These are phyloP conservation scores for Polychaeton citri DNA, from an alignment of 2,329 filamentous ascomycete species.

Conservation along the genomic window DNA sequence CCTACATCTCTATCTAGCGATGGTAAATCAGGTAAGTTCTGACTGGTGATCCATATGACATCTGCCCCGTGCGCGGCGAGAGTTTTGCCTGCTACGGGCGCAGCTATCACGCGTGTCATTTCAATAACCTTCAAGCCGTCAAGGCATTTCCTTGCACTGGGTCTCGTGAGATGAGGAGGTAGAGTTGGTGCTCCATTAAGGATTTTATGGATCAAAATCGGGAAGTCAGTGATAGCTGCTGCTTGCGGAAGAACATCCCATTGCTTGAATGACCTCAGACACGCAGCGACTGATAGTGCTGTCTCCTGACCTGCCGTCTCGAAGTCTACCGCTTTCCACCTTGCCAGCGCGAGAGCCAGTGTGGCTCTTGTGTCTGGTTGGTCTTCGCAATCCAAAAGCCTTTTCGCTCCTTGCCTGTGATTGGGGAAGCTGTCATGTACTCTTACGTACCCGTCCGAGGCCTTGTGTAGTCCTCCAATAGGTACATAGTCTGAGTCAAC, in stretches of 20 bases:
- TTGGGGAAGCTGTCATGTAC: conserved; percentile 43
- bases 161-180: conserved; percentile 4
- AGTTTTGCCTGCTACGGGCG: conserved; percentile 15
- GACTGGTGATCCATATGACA: conserved; percentile 17
- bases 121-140: conserved; percentile 24
- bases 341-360: conserved; percentile 24
- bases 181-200: conserved; percentile 7
- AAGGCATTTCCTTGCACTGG: conserved; percentile 21
- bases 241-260: conserved; percentile 41
- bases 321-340: conserved; percentile 35
- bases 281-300: conserved; percentile 34
- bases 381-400: conserved; percentile 28
- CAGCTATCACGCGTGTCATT: conserved; percentile 17
- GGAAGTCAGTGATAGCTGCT: conserved; percentile 29
- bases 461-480: conserved; percentile 40
- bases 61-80: conserved; percentile 19
- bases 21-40: conserved; percentile 13
- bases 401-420: conserved; percentile 32
- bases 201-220: conserved; percentile 31
- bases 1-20: conserved; percentile 14
- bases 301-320: conserved; percentile 31
- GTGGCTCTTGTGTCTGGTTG: conserved; percentile 23
- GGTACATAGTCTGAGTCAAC: conserved; percentile 24
- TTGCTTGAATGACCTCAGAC: conserved; percentile 33
- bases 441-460: conserved; percentile 39